Evolutionary conservation across 345 rosid genomes (phyloP).

Genomic region (Populus euphratica): DNA sequence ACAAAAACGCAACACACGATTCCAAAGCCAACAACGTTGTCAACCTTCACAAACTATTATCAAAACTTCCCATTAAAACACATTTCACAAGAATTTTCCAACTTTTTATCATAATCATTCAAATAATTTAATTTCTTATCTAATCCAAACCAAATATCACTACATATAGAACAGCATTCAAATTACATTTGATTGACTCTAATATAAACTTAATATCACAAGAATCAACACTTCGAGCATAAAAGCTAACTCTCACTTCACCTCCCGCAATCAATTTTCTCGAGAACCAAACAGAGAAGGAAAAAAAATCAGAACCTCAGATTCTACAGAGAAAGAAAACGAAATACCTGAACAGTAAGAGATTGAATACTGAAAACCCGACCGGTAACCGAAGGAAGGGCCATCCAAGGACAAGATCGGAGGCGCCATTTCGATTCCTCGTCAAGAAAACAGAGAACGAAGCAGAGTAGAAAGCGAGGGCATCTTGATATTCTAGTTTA

Average conservation of each 20-base stretch:
- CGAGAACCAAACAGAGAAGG: not conserved
- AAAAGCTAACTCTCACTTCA: not conserved
- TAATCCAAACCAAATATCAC: not conserved
- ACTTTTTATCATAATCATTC: not conserved
- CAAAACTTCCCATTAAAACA: not conserved
- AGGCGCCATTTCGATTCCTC: slow-evolving; percentile 48
- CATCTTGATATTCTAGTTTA: not conserved
- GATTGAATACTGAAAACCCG: slow-evolving; percentile 98
- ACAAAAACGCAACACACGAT: not conserved
- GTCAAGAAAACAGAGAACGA: not conserved
- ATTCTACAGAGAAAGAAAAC: not conserved
- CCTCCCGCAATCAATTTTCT: not conserved
- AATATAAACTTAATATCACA: not conserved
- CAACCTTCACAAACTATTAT: not conserved
- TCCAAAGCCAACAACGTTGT: not conserved
- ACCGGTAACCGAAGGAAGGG: slow-evolving; percentile 82
- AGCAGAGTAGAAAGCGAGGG: not conserved
- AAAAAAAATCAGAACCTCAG: not conserved
- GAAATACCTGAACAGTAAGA: slow-evolving; percentile 83
- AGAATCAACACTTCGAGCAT: not conserved
- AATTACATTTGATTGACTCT: too few species aligned
- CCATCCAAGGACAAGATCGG: slow-evolving; percentile 78
- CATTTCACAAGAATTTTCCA: not conserved
- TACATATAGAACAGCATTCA: not conserved
- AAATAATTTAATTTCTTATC: not conserved